These are phyloP conservation scores for Gonapodya sp. DNA, from an alignment of 192 early-diverging fungal genomes.

Conservation along the genomic window DNA sequence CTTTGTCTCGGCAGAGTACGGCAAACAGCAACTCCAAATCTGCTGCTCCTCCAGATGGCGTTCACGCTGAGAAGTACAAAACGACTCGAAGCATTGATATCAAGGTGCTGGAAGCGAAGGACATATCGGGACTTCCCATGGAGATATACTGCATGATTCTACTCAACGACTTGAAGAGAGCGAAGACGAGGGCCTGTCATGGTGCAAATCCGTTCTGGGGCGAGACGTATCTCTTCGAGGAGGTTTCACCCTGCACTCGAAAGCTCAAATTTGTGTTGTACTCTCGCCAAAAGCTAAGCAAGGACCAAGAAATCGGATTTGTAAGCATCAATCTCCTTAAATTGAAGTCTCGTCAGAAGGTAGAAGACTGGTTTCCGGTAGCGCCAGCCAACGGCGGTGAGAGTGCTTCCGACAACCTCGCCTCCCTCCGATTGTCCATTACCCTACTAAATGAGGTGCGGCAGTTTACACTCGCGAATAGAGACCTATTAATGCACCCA, in stretches of 20 bases:
- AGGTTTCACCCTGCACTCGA: neutral
- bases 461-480: neutral
- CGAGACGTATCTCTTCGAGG: neutral
- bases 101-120: conserved; percentile 1
- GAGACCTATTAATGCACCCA: neutral
- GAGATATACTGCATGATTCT: neutral
- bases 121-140: neutral
- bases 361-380: neutral
- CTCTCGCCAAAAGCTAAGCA: neutral
- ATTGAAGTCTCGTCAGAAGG: neutral
- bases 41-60: neutral
- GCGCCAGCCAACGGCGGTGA: neutral
- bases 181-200: neutral
- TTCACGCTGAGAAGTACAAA: neutral
- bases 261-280: neutral
- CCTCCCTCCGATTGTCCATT: neutral
- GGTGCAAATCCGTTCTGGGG: neutral
- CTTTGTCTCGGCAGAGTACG: neutral
- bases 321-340: neutral
- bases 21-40: neutral
- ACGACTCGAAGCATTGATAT: neutral
- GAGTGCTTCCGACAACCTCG: neutral
- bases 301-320: neutral
- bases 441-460: neutral
- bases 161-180: neutral